Percentiles rank a stretch among this genome's conserved stretches.
Conservation (phyloP, 257 asterid species). For the Penstemon eatonii region DNA sequence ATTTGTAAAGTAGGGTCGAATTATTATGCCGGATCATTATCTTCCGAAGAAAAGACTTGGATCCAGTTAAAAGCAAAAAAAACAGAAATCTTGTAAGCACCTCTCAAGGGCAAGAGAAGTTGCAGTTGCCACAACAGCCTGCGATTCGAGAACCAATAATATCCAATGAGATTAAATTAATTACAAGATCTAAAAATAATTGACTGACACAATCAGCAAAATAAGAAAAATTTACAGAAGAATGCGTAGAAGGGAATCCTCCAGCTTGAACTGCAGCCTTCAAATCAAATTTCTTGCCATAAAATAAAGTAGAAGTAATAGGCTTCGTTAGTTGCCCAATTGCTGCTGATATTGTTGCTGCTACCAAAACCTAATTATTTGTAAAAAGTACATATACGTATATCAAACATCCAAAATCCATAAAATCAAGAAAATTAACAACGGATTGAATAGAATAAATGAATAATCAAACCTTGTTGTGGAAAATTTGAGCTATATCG, state of each 20-base stretch:
- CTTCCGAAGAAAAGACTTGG: not conserved
- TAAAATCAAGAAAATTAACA: not conserved
- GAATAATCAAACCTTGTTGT: slow-evolving; percentile 45
- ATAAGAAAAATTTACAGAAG: slow-evolving; percentile 53
- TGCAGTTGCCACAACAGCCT: slow-evolving; percentile 85
- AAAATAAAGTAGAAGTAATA: slow-evolving; percentile 54
- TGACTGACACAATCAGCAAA: not conserved
- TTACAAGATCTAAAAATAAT: no score
- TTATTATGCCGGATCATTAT: slow-evolving; percentile 2
- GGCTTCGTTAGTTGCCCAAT: slow-evolving; percentile 84
- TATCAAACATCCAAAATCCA: not conserved
- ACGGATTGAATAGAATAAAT: not conserved
- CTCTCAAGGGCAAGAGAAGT: slow-evolving; percentile 81
- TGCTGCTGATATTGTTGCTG: slow-evolving; percentile 73
- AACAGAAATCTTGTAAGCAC: slow-evolving; percentile 30
- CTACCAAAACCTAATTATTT: slow-evolving; percentile 59
- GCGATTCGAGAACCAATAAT: slow-evolving; percentile 25
- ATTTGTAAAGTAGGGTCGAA: slow-evolving; percentile 9
- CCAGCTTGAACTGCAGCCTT: slow-evolving; percentile 62
- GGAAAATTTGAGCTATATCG: slow-evolving; percentile 41
- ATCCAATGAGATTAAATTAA: slow-evolving; percentile 17
- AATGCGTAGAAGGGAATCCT: slow-evolving; percentile 94
- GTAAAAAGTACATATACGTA: no score
- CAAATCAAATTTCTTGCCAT: slow-evolving; percentile 57
- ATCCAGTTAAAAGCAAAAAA: slow-evolving; percentile 3